A percentile compares a stretch with the other conserved stretches of the same genome.
phyloP scores from a whole-genome alignment of 148 eudicot species.

The Diospyros lotus region DNA sequence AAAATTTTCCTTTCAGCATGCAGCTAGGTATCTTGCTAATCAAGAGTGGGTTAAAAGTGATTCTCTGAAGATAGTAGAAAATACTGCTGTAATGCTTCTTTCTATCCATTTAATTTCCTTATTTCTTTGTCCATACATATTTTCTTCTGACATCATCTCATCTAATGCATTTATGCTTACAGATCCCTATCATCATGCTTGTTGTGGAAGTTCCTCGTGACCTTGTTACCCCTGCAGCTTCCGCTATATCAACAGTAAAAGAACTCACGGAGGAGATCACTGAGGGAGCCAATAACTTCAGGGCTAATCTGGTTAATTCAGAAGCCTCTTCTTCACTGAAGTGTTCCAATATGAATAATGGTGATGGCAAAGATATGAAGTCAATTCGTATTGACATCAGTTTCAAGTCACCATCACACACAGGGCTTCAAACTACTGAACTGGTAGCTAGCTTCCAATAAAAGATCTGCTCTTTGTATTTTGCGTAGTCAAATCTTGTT shows the following conservation, averaged over 20 bases:
- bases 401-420: constrained; percentile 89
- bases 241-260: constrained; percentile 37
- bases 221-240: constrained; percentile 39
- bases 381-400: constrained; percentile 92
- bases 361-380: constrained; percentile 38
- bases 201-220: constrained; percentile 94
- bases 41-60: constrained; percentile 99
- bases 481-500: background rate
- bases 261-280: constrained; percentile 37
- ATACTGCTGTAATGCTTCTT: constrained; percentile 65
- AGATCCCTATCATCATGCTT: constrained; percentile 98
- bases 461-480: constrained; percentile 6
- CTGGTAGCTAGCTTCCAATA: constrained; percentile 55
- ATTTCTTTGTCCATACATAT: constrained; percentile 6
- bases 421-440: constrained; percentile 93
- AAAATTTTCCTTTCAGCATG: constrained; percentile 60
- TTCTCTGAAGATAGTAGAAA: constrained; percentile 94
- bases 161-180: constrained; percentile 18
- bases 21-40: constrained; percentile 94
- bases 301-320: constrained; percentile 30
- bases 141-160: constrained; percentile 4
- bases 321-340: constrained; percentile 37
- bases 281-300: constrained; percentile 31
- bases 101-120: background rate
- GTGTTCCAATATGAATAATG: constrained; percentile 29